Base-by-base conservation (phyloP, 1,284 basidiomycete genomes). In the Phlebopus sp. region DNA sequence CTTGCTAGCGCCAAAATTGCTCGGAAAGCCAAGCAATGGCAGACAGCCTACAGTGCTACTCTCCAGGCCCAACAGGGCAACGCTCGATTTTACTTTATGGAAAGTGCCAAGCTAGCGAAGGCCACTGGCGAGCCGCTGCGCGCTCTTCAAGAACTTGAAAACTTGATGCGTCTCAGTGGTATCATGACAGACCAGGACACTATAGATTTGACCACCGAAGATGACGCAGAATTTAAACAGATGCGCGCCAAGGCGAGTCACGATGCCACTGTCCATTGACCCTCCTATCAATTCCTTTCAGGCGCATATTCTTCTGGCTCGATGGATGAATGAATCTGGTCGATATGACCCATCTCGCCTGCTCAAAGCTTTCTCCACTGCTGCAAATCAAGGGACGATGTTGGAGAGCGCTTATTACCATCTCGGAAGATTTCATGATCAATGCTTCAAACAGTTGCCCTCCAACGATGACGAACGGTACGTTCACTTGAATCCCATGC, bases 41-140 rank as follows among this genome's bases (percentile, higher is more conserved):
- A 99, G 71, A 97, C 96, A 0, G 94, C 97, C 2, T 99, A 99
- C 64, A 97, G 91, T 59, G 95, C 97, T 1, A 84, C 92, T 46
- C 77, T 99, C 1, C 97, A 99, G 68, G 92, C 94, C 0, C 81
- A 84, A 47, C 86, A 93, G 61, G 80, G 77, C 54, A 77, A 84
- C 29, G 81, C 86, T 0, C 79, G 81, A 0, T 93, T 90, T 59
- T 84, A 89, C 3, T 98, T 97, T 69, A 79, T 97, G 37, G 92
- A 99, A 66, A 90, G 87, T 56, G 91, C 92, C 2, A 98, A 95
- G 66, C 79, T 99, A 3, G 72, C 91, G 39, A 87, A 86, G 53
- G 81, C 82, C 4, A 83, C 79, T 42, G 94, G 92, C 8, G 89
- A 97, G 57, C 83, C 88, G 4, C 72, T 96, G 32, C 85, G 90